Base-by-base conservation (phyloP, 177 flowering plant species). In the Vitis hybrid region DNA sequence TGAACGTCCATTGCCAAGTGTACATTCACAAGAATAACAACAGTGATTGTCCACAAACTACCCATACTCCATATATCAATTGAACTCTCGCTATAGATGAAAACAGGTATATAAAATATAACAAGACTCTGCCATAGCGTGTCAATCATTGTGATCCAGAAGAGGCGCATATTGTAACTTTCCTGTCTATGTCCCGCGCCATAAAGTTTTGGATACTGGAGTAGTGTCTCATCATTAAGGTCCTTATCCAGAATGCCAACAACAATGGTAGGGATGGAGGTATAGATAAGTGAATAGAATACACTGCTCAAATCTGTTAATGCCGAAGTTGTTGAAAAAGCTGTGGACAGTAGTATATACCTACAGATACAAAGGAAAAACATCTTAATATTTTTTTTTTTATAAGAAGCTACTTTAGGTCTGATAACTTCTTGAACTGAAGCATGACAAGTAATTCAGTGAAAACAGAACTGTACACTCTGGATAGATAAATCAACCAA, bases 51-150 rank as follows among this genome's bases (percentile, higher is more conserved):
- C 97, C 97, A 93, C 76, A 93, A 71, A 75, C 92, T 90, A 55
- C 98, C 98, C 78, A 93, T 77, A 72, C 98, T 93, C 95, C 94
- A 91, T 19, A 90, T 87, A 73, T 93, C 98, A 75, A 91, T 82
- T 9, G 86, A 18, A 77, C 94, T 88, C 50, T 82, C 86, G 74
- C 66, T 74, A 61, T 85, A 91, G 45, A 71, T 78, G 56, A 73
- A 87, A 4, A 90, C 34, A 49, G 98, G 98, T 17, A 90, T 70
- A 67, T 79, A 88, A 80, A 93, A 93, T 57, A 93, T 89, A 74
- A 87, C 97, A 71, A 91, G 90, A 73, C 98, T 91, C 81, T 93
- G 98, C 98, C 98, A 93, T 18, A 91, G 68, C n/a, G 97, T 93
- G 74, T 93, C 97, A 6, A 83, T 66, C 98, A 93, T 93, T 23